phyloP scores from a whole-genome alignment of 805 yeast species.

The Sugiyamaella smithiae region DNA sequence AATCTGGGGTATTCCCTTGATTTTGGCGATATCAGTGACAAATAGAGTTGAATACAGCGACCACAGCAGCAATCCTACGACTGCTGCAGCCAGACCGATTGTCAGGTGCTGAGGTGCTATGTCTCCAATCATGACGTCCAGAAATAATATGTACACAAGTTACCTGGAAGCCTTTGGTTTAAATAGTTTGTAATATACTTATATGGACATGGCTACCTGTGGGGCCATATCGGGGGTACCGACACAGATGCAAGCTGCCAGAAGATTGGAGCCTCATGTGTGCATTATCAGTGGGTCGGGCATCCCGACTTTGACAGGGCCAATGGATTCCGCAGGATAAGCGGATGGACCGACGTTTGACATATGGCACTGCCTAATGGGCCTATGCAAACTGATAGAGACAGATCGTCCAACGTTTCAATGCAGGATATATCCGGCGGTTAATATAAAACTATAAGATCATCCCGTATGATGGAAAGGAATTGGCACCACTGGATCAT shows the following conservation, averaged over 20 bases:
- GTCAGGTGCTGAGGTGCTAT: background rate
- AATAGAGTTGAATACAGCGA: conserved; percentile 15
- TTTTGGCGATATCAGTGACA: conserved; percentile 28
- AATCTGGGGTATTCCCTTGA: conserved; percentile 34
- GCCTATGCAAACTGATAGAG: background rate
- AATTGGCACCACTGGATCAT: no score
- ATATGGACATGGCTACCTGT: no score
- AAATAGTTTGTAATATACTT: no score
- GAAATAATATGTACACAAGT: no score
- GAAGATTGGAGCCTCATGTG: background rate
- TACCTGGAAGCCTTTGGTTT: no score
- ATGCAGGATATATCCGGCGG: background rate
- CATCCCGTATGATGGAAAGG: no score
- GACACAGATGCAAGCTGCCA: background rate
- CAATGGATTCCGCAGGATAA: background rate
- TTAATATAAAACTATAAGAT: no score
- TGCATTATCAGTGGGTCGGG: conserved; percentile 3
- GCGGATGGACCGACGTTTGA: conserved; percentile 1
- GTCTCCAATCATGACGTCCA: background rate
- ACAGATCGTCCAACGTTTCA: background rate
- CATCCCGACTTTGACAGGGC: background rate
- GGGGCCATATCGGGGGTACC: background rate
- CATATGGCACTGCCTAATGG: background rate
- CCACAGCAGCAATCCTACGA: background rate
- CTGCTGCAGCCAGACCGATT: background rate